phyloP scores from a whole-genome alignment of 2,329 filamentous ascomycete species.

The Setomelanomma holmii region DNA sequence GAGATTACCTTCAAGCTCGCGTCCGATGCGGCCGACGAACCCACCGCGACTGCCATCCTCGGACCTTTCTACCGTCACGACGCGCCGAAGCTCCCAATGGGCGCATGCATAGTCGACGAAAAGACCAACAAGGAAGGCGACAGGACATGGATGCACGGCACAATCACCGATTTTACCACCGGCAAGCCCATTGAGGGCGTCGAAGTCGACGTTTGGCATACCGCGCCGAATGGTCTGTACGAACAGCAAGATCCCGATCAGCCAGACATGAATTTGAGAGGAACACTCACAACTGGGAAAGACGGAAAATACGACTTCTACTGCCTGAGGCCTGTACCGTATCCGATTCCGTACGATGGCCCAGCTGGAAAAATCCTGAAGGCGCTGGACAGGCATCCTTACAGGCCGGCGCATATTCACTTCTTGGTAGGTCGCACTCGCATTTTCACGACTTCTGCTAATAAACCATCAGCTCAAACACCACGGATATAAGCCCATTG shows the following conservation, averaged over 20 bases:
- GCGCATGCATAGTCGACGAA: conserved; percentile 67
- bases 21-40: conserved; percentile 56
- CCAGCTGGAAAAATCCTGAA: conserved; percentile 65
- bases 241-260: conserved; percentile 78
- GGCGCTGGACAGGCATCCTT: conserved; percentile 67
- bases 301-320: conserved; percentile 66
- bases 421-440: conserved; percentile 56
- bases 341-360: conserved; percentile 64
- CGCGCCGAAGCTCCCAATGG: conserved; percentile 73
- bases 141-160: conserved; percentile 70
- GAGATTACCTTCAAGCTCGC: conserved; percentile 77
- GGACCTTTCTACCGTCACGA: conserved; percentile 84
- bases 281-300: conserved; percentile 71
- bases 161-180: conserved; percentile 63
- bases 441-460: conserved; percentile 1
- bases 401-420: conserved; percentile 70
- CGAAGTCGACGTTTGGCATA: conserved; percentile 80
- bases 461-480: conserved; percentile 55
- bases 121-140: conserved; percentile 56
- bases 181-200: conserved; percentile 70
- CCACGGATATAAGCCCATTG: conserved; percentile 70
- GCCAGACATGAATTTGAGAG: conserved; percentile 75
- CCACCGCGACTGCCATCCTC: conserved; percentile 79
- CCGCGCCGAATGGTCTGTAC: conserved; percentile 71
- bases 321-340: conserved; percentile 54